Base-by-base conservation (phyloP, 768 basidiomycete species). In the Leucocoprinus sp. region DNA sequence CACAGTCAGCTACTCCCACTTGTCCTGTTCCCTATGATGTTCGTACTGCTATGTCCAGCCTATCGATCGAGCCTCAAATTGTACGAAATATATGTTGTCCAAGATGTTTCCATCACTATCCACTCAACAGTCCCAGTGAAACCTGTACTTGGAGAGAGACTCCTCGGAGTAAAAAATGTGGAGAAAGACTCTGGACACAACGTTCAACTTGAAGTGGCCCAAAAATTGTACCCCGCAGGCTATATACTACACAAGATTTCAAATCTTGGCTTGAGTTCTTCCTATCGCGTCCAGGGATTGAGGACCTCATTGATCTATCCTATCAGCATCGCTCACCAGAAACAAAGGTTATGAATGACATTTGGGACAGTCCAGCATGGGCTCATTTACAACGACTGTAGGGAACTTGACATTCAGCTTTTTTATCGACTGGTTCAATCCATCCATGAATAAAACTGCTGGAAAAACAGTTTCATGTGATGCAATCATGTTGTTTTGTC, bases 351-450 rank as follows among this genome's bases (percentile, higher is more conserved):
- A 56, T 59, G 55, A 11, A 24, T 31, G 33, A 29, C 19, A 46
- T 57, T 37, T 53, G 46, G 50, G 58, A 59, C 29, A 57, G 54
- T 43, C 58, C 55, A 12, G 56, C 55, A 11, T 59, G 58, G 54
- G 23, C 3, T 6, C 42, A 8, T 57, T 57, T 27, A 51, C 51
- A 7, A 49, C 50, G 1, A 54, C 50, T 3, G 43, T 35, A 7
- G 54, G 54, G 18, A 55, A 59, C n/a, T n/a, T n/a, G n/a, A n/a
- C n/a, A n/a, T n/a, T n/a, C n/a, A n/a, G n/a, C n/a, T n/a, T n/a
- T n/a, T 26, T 17, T 15, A 55, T 59, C 12, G 60, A 61, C 37
- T 61, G 60, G 60, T 61, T 57, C 43, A 61, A 61, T 31, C 60
- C 60, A 7, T 52, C 56, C 26, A 49, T 49, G 23, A 61, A 61